Evolutionary conservation across 495 filamentous ascomycete species (phyloP).

Genomic region (Copromyces sp.): DNA sequence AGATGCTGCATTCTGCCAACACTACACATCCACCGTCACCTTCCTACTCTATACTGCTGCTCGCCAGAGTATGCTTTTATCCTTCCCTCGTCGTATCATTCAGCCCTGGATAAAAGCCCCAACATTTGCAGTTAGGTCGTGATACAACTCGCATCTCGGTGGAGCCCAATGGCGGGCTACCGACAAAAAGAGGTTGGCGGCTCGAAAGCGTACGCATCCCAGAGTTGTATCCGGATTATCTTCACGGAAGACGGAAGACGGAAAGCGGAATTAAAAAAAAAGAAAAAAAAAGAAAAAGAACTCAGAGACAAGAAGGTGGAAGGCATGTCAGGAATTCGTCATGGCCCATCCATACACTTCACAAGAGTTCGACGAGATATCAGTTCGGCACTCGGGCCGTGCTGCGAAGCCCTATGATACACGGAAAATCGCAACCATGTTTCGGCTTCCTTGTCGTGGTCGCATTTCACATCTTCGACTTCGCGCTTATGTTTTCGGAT

Average conservation of each 20-base stretch:
- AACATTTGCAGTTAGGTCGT: not conserved
- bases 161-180: not conserved
- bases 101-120: not conserved
- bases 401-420: not conserved
- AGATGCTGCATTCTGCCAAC: not conserved
- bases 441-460: not conserved
- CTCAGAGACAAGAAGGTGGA: not conserved
- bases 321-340: not conserved
- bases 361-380: not conserved
- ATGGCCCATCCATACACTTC: not conserved
- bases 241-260: not conserved
- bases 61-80: not conserved
- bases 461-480: not conserved
- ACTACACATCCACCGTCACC: not conserved
- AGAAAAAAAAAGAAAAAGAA: not conserved
- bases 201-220: not conserved
- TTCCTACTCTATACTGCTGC: not conserved
- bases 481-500: not conserved
- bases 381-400: not conserved
- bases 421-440: not conserved
- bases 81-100: not conserved
- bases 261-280: not conserved
- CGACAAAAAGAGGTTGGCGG: not conserved
- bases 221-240: not conserved
- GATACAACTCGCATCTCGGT: not conserved